Conservation (phyloP, 164 flowering plant species). For the Berberis thunbergii region DNA sequence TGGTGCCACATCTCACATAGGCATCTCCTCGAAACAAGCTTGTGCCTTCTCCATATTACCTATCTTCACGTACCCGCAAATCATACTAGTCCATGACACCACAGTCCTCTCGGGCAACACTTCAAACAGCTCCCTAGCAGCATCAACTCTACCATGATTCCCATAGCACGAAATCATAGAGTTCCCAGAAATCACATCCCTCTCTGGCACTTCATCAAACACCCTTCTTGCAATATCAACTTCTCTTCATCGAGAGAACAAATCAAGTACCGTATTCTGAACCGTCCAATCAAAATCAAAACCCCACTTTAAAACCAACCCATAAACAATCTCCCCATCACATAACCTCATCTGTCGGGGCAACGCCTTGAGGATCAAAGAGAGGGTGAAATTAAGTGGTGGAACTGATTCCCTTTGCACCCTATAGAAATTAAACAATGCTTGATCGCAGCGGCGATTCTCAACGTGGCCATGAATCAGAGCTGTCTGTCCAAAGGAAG, state of each 20-base stretch:
- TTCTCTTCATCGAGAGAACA: constrained; percentile 24
- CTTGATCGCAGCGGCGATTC: no score
- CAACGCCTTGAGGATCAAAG: no score
- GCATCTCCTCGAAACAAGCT: constrained; percentile 25
- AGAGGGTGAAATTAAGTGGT: no score
- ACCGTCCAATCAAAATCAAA: constrained; percentile 22
- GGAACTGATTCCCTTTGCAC: no score
- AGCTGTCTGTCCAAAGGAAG: no score
- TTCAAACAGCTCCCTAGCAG: constrained; percentile 27
- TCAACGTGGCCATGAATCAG: no score
- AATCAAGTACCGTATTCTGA: constrained; percentile 29
- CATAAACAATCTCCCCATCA: no score
- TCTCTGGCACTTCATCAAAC: constrained; percentile 24
- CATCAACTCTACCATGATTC: constrained; percentile 16
- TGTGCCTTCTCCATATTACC: constrained; percentile 27
- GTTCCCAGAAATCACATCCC: constrained; percentile 37
- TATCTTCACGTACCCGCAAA: constrained; percentile 25
- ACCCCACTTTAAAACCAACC: no score
- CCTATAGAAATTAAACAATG: no score
- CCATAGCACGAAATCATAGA: constrained; percentile 28
- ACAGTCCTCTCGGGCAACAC: constrained; percentile 28
- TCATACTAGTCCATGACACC: constrained; percentile 37
- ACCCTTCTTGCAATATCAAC: constrained; percentile 22
- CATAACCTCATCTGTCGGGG: no score
- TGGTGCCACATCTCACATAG: constrained; percentile 19